A percentile compares a stretch with the other conserved stretches of the same genome.
Evolutionary conservation across 78 protist species (phyloP).

Genomic region (Dictyostelium purpureum): DNA sequence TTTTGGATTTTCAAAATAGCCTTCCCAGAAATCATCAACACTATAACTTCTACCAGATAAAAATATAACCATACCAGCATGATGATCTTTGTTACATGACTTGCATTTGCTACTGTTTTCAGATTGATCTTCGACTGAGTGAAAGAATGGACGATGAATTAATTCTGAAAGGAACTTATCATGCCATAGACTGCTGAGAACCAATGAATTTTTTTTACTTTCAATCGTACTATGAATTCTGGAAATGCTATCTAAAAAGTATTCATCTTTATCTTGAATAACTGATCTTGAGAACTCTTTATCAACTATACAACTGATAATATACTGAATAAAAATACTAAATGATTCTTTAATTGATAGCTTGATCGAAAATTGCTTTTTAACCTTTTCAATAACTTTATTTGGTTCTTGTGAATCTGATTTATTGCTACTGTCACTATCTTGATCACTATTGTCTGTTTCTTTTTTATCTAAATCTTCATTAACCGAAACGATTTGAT

Average conservation of each 20-base stretch:
- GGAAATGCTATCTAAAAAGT: constrained; percentile 4
- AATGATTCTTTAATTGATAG: constrained; percentile 41
- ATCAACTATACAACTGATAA: constrained; percentile 44
- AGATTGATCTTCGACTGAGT: background rate
- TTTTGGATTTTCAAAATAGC: constrained; percentile 25
- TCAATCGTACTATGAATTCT: background rate
- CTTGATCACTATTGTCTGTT: background rate
- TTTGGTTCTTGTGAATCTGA: background rate
- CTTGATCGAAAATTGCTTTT: constrained; percentile 3
- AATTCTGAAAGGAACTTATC: background rate
- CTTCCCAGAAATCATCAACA: constrained; percentile 56
- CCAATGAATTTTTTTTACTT: constrained; percentile 36
- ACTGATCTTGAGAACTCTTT: constrained; percentile 19
- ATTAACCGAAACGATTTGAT: background rate
- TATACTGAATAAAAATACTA: constrained; percentile 42
- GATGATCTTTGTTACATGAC: constrained; percentile 43
- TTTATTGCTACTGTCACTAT: background rate
- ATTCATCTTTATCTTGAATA: background rate
- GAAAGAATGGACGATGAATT: constrained; percentile 11
- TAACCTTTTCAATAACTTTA: background rate
- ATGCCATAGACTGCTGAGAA: constrained; percentile 57
- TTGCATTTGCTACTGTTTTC: background rate
- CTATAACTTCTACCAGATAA: constrained; percentile 41
- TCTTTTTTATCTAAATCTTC: background rate
- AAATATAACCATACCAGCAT: background rate